phyloP scores from a whole-genome alignment of 768 basidiomycete genomes.

The Kwoniella dendrophila region DNA sequence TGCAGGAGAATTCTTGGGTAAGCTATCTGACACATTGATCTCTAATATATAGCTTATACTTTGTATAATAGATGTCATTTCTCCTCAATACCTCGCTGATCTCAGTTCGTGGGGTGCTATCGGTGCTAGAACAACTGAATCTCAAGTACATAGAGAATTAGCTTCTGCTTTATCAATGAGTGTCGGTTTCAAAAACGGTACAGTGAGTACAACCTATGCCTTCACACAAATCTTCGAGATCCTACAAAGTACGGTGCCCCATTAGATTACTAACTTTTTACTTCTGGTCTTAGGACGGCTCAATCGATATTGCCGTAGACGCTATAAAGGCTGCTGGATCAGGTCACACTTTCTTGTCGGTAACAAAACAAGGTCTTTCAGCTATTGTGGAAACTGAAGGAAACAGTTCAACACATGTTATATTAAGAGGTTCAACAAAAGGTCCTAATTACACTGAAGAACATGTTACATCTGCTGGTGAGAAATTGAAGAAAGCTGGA shows the following conservation, averaged over 20 bases:
- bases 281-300: constrained; percentile 65
- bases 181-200: constrained; percentile 98
- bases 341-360: constrained; percentile 93
- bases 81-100: constrained; percentile 58
- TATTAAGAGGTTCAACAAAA: constrained; percentile 82
- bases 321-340: constrained; percentile 88
- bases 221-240: neutral
- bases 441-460: constrained; percentile 88
- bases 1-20: constrained; percentile 88
- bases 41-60: neutral
- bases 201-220: constrained; percentile 52
- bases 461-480: constrained; percentile 73
- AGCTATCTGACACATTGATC: constrained; percentile 12
- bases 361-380: constrained; percentile 83
- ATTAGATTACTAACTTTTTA: too few species aligned
- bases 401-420: constrained; percentile 88
- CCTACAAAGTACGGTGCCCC: too few species aligned
- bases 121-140: constrained; percentile 60
- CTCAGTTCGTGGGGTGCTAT: constrained; percentile 65
- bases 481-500: constrained; percentile 76
- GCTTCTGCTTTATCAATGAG: constrained; percentile 77
- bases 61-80: constrained; percentile 56
- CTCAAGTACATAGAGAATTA: constrained; percentile 56
- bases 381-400: constrained; percentile 87
- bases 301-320: constrained; percentile 86